A percentile compares a stretch with the other conserved stretches of the same genome.
Conservation (phyloP, 176 grass and related monocot species). For the Juncus inflexus region DNA sequence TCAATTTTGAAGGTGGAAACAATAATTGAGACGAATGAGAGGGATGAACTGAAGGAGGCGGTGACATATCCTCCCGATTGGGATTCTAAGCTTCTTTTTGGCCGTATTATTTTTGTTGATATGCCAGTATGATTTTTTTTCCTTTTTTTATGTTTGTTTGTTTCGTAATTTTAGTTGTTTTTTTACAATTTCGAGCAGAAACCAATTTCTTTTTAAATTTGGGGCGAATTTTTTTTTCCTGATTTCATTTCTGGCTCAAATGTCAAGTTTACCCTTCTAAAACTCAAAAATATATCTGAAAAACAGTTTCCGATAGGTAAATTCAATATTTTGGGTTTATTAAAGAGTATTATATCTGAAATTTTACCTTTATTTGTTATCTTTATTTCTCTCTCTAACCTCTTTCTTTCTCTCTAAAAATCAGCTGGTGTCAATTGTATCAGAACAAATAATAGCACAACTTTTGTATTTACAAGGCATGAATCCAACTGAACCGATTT, state of each 20-base stretch:
- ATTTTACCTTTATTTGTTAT: not conserved
- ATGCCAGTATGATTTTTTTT: constrained; percentile 61
- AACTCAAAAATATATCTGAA: too few relatives aligned
- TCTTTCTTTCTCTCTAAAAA: constrained; percentile 16
- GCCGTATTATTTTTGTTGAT: constrained; percentile 65
- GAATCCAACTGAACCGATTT: constrained; percentile 78
- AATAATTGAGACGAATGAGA: constrained; percentile 36
- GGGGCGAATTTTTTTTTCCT: too few relatives aligned
- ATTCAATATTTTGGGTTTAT: too few relatives aligned
- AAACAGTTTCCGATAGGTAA: too few relatives aligned
- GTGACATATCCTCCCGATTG: constrained; percentile 61
- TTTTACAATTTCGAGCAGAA: too few relatives aligned
- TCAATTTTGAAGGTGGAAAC: constrained; percentile 34
- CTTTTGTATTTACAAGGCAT: constrained; percentile 95
- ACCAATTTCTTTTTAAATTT: too few relatives aligned
- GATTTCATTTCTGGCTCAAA: too few relatives aligned
- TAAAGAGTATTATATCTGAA: too few relatives aligned
- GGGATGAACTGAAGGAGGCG: constrained; percentile 58
- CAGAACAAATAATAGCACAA: constrained; percentile 71
- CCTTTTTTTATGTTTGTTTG: constrained; percentile 2
- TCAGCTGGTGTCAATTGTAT: constrained; percentile 82
- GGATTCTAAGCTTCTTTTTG: constrained; percentile 76
- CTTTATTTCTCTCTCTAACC: not conserved
- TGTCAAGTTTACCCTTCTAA: too few relatives aligned
- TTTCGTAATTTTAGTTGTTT: constrained; percentile 12